Evolutionary conservation across 2,329 filamentous ascomycete genomes (phyloP).

Genomic region (Dothistroma septosporum): DNA sequence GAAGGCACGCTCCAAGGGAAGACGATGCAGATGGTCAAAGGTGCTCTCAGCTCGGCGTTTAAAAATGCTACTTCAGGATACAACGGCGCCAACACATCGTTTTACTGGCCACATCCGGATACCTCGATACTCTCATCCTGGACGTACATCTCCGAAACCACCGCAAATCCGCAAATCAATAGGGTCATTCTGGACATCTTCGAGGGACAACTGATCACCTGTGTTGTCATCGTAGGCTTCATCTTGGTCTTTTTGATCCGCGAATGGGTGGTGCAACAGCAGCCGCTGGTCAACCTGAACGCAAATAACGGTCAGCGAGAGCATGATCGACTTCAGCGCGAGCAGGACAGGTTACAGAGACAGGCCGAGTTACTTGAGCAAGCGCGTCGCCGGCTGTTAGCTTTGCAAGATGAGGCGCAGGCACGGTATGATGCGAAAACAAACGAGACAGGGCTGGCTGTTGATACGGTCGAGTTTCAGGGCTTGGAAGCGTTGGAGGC

Average conservation of each 20-base stretch:
- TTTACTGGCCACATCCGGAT: slow-evolving; percentile 20
- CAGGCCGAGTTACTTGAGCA: slow-evolving; percentile 30
- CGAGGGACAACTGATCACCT: slow-evolving; percentile 90
- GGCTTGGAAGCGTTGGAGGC: slow-evolving; percentile 26
- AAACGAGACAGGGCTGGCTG: slow-evolving; percentile 20
- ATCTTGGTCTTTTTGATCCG: slow-evolving; percentile 95
- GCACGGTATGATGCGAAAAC: slow-evolving; percentile 9
- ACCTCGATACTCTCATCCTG: slow-evolving; percentile 31
- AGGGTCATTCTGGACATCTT: slow-evolving; percentile 74
- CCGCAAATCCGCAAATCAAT: slow-evolving; percentile 68
- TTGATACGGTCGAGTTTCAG: slow-evolving; percentile 16
- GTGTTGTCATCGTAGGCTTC: slow-evolving; percentile 86
- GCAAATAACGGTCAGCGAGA: slow-evolving; percentile 26
- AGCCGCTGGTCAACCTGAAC: slow-evolving; percentile 71
- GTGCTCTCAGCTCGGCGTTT: slow-evolving; percentile 8
- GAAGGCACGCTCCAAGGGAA: background rate
- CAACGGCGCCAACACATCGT: slow-evolving; percentile 9
- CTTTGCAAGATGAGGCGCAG: slow-evolving; percentile 24
- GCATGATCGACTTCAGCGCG: slow-evolving; percentile 29
- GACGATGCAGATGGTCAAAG: slow-evolving; percentile 10
- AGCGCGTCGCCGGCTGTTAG: slow-evolving; percentile 23
- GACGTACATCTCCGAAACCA: slow-evolving; percentile 56
- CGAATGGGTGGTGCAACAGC: slow-evolving; percentile 97
- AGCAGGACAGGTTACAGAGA: slow-evolving; percentile 23
- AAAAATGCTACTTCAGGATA: slow-evolving; percentile 8